Evolutionary conservation across 2,329 filamentous ascomycete genomes (phyloP).

Genomic region (Stenocarpella maydis): DNA sequence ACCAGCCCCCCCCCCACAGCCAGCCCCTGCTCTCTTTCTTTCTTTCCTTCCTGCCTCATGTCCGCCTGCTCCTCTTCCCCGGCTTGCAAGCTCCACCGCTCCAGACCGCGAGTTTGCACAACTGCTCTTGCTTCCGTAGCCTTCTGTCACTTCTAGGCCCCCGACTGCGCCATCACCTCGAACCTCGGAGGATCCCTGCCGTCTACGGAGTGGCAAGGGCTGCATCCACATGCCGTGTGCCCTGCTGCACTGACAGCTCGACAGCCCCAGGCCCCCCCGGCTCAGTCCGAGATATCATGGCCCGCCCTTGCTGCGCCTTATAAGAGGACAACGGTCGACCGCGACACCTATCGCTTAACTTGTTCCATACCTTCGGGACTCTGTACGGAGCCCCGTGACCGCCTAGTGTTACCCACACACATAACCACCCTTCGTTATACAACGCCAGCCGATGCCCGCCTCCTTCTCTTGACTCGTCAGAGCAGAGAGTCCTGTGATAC

Average conservation of each 20-base stretch:
- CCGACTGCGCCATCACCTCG: neutral
- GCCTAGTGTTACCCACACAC: neutral
- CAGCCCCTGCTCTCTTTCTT: neutral
- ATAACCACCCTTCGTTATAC: neutral
- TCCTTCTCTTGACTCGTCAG: neutral
- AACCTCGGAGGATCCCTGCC: neutral
- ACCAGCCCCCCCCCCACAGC: constrained; percentile 10
- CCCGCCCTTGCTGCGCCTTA: constrained; percentile 28
- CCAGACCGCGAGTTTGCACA: constrained; percentile 18
- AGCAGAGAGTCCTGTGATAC: neutral
- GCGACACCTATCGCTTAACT: neutral
- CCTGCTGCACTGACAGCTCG: constrained; percentile 23
- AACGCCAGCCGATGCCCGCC: neutral
- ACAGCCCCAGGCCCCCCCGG: constrained; percentile 5
- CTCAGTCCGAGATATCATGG: constrained; percentile 25
- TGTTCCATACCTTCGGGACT: neutral
- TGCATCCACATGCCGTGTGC: constrained; percentile 31
- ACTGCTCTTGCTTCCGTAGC: neutral
- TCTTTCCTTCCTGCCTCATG: neutral
- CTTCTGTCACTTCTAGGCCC: neutral
- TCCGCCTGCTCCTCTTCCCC: constrained; percentile 25
- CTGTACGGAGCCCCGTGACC: neutral
- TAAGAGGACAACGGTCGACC: constrained; percentile 26
- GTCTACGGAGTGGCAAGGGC: constrained; percentile 15
- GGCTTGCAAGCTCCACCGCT: constrained; percentile 18